phyloP scores from a whole-genome alignment of 768 basidiomycete species.

The Neoboletus brunneissimus region DNA sequence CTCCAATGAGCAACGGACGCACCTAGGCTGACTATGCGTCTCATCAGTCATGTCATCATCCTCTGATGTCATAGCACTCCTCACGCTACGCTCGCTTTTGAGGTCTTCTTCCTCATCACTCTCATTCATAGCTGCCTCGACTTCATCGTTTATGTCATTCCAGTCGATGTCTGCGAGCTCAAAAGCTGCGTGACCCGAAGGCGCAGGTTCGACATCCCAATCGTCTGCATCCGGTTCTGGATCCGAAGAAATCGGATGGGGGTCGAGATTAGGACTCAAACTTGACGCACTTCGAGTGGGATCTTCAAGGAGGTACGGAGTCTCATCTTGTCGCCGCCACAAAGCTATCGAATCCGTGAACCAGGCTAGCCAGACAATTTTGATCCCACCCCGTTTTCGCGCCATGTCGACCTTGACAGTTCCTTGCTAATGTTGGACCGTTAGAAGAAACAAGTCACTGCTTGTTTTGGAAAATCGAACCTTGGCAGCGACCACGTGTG shows the following conservation, averaged over 20 bases:
- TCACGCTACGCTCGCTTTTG: constrained; percentile 40
- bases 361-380: constrained; percentile 88
- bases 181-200: constrained; percentile 35
- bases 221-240: constrained; percentile 68
- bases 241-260: constrained; percentile 59
- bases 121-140: constrained; percentile 84
- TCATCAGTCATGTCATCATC: constrained; percentile 51
- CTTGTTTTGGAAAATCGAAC: constrained; percentile 36
- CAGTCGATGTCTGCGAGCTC: constrained; percentile 70
- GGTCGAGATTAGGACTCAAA: constrained; percentile 44
- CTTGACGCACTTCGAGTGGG: constrained; percentile 41
- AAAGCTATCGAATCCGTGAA: constrained; percentile 84
- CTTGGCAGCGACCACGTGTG: constrained; percentile 92
- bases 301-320: constrained; percentile 68
- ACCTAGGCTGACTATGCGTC: constrained; percentile 46
- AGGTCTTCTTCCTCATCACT: constrained; percentile 54
- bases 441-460: constrained; percentile 6
- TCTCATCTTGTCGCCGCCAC: constrained; percentile 84
- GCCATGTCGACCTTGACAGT: constrained; percentile 91
- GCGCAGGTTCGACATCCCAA: constrained; percentile 50
- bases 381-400: constrained; percentile 68
- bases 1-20: constrained; percentile 14
- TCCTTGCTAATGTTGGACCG: constrained; percentile 52
- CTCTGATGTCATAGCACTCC: constrained; percentile 45
- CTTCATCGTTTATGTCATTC: constrained; percentile 82